Evolutionary conservation across 352 stramenopile genomes (phyloP).

Genomic region (Thalassiosira mediterranea): DNA sequence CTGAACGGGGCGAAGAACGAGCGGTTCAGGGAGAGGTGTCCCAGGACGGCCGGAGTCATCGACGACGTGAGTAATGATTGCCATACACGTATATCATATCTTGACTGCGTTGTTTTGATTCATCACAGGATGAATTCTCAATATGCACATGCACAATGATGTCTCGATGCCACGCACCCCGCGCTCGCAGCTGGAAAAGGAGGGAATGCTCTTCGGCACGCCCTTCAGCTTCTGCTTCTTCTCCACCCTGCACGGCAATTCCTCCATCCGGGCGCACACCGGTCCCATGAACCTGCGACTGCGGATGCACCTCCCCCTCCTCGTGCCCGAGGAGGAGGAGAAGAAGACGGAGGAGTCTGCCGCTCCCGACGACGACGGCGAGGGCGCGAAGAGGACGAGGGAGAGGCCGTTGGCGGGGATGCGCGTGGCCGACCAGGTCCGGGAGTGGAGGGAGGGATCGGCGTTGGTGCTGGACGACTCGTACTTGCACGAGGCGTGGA

Average conservation of each 20-base stretch:
- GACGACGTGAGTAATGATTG: conserved; percentile 39
- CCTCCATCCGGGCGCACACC: conserved; percentile 90
- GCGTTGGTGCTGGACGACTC: conserved; percentile 98
- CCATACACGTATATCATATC: neutral
- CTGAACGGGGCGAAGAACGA: conserved; percentile 80
- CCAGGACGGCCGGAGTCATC: conserved; percentile 65
- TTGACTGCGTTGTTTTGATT: too few species aligned
- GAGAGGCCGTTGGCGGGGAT: conserved; percentile 83
- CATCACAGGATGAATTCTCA: too few species aligned
- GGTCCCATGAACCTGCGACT: conserved; percentile 95
- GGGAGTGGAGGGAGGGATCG: conserved; percentile 87
- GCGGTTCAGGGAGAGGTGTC: conserved; percentile 75
- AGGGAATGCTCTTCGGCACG: conserved; percentile 78
- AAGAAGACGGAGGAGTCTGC: conserved; percentile 7
- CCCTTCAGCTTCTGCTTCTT: conserved; percentile 97
- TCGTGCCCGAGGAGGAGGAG: conserved; percentile 76
- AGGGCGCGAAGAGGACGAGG: neutral
- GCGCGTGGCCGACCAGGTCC: conserved; percentile 88
- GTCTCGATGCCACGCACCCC: too few species aligned
- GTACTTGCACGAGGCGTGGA: conserved; percentile 99
- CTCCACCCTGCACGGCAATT: conserved; percentile 90
- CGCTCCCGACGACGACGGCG: neutral
- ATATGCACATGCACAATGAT: too few species aligned
- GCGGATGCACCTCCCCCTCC: conserved; percentile 92
- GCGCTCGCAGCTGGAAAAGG: conserved; percentile 34